These are phyloP conservation scores for Phytophthora ohioensis DNA, from an alignment of 352 stramenopile genomes.

Conservation along the genomic window DNA sequence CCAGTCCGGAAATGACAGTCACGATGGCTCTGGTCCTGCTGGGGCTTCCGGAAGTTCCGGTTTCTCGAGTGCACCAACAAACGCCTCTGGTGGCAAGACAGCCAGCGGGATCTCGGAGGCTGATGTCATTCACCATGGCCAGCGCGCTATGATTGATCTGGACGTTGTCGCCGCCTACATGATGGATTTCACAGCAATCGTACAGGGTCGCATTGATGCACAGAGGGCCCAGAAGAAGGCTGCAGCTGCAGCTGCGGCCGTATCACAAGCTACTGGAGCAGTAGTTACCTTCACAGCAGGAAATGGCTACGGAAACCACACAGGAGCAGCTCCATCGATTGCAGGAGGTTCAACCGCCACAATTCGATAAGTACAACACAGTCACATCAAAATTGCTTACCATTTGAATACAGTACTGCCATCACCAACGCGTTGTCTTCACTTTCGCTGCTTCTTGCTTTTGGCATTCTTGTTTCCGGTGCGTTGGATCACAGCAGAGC, in stretches of 20 bases:
- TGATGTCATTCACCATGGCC: slow-evolving; percentile 88
- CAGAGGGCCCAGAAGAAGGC: slow-evolving; percentile 82
- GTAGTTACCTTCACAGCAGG: slow-evolving; percentile 23
- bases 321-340: slow-evolving; percentile 20
- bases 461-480: slow-evolving; percentile 21
- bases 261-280: slow-evolving; percentile 17
- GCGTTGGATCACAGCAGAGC: slow-evolving; percentile 73
- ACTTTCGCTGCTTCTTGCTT: slow-evolving; percentile 37
- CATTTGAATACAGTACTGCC: slow-evolving; percentile 15
- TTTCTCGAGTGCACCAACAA: slow-evolving; percentile 17
- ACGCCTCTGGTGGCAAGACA: slow-evolving; percentile 7
- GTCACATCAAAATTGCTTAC: slow-evolving; percentile 11
- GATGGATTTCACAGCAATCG: slow-evolving; percentile 91
- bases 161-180: slow-evolving; percentile 95
- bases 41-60: slow-evolving; percentile 13
- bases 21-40: slow-evolving; percentile 16
- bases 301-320: slow-evolving; percentile 26
- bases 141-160: slow-evolving; percentile 89
- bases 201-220: slow-evolving; percentile 73
- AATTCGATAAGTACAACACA: slow-evolving; percentile 26
- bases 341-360: slow-evolving; percentile 32
- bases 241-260: slow-evolving; percentile 35
- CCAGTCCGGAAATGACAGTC: slow-evolving; percentile 24
- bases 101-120: slow-evolving; percentile 72
- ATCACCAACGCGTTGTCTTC: not conserved